Evolutionary conservation across 495 filamentous ascomycete genomes (phyloP), one percentile per base, ranked within the genome.

Genomic region (Aspergillus nidulans): DNA sequence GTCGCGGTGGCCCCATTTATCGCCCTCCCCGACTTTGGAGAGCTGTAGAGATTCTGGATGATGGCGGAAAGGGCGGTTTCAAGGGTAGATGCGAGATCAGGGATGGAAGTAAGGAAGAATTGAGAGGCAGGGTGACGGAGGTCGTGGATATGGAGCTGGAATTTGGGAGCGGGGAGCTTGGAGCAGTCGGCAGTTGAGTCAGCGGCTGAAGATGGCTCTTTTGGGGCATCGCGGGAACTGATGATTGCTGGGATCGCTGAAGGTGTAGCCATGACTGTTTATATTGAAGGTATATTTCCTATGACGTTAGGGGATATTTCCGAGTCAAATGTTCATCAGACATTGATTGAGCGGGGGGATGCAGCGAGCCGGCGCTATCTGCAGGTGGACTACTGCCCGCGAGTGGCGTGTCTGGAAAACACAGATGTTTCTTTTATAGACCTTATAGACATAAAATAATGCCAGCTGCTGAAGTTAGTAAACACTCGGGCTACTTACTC

Each of bases 111-210:
- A 45, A 92, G 81, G 69, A 95, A 95, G 53, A 78, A 68, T 18
- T 64, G 58, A 3, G 86, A 63, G 15, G 84, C 88, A 0, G 76
- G 58, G 63, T 90, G 85, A 25, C 76, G 75, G 59, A 94, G 78
- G 54, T 94, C 88, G 49, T 84, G 76, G 42, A 86, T 69, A 52
- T 88, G 79, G 42, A 96, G 79, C 23, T 85, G 85, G 8, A 92
- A 79, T 48, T 84, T 88, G 18, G 86, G 85, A 20, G 78, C 65
- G 16, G 69, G 68, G 52, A 76, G 77, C 15, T 52, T 39, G 21
- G 48, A 18, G 10, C 46, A 54, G 13, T 60, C 4, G 15, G 15
- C 4, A 40, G 19, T 52, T 21, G 49, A 36, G 34, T 6, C 5
- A 24, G 9, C 16, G 19, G 25, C 23, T 5, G 15, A 3, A 28